Evolutionary conservation across 2,329 filamentous ascomycete species (phyloP).

Genomic region (Chaetothyriales sp.): DNA sequence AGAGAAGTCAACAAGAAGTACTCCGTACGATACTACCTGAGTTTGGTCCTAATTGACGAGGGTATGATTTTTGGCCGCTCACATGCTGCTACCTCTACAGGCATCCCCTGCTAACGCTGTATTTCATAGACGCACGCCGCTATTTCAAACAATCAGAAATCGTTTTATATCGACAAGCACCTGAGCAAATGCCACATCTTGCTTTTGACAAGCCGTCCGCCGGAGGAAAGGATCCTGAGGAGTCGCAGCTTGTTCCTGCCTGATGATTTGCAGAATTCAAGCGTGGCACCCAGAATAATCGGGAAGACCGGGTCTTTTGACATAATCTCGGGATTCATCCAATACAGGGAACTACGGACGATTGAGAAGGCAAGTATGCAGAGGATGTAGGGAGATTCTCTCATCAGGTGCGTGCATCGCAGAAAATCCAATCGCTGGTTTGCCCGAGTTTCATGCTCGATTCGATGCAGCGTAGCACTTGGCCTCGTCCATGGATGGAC

Average conservation of each 20-base stretch:
- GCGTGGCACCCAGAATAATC: neutral
- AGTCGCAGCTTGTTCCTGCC: conserved; percentile 14
- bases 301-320: too few species aligned
- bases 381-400: too few species aligned
- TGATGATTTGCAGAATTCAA: conserved; percentile 1
- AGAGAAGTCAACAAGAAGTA: conserved; percentile 99
- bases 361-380: too few species aligned
- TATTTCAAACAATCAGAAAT: conserved; percentile 99
- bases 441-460: too few species aligned
- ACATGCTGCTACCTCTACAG: conserved; percentile 3
- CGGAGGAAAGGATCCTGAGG: conserved; percentile 16
- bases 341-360: too few species aligned
- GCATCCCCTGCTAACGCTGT: neutral
- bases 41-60: conserved; percentile 89
- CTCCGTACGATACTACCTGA: conserved; percentile 94
- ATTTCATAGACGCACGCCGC: conserved; percentile 57
- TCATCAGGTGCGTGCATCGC: too few species aligned
- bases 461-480: too few species aligned
- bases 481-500: too few species aligned
- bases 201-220: conserved; percentile 16
- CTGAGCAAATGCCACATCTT: conserved; percentile 22
- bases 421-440: too few species aligned
- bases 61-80: conserved; percentile 38
- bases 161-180: conserved; percentile 73
- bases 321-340: too few species aligned